phyloP scores from a whole-genome alignment of 2,329 filamentous ascomycete genomes.

The Curvularia eragrostidis region DNA sequence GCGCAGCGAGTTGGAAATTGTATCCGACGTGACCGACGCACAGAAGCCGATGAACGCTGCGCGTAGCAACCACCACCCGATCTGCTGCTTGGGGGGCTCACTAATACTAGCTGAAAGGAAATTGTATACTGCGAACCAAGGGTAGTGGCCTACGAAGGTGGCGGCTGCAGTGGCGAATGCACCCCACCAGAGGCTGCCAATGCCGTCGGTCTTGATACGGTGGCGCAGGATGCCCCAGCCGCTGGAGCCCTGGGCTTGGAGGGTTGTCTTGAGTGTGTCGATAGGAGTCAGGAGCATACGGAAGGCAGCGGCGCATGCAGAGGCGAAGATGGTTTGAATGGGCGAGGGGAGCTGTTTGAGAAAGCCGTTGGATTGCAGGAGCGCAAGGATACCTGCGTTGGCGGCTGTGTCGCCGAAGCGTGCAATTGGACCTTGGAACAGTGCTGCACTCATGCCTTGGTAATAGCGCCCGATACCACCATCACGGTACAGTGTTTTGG shows the following conservation, averaged over 20 bases:
- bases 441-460: slow-evolving; percentile 33
- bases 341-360: slow-evolving; percentile 34
- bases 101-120: slow-evolving; percentile 32
- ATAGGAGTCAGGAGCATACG: slow-evolving; percentile 40
- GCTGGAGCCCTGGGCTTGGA: slow-evolving; percentile 35
- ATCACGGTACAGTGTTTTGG: slow-evolving; percentile 35
- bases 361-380: slow-evolving; percentile 37
- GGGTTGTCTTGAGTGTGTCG: slow-evolving; percentile 39
- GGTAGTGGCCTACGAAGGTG: slow-evolving; percentile 41
- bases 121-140: slow-evolving; percentile 41
- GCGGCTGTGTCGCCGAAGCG: slow-evolving; percentile 42
- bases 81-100: slow-evolving; percentile 31
- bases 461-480: slow-evolving; percentile 38
- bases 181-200: slow-evolving; percentile 42
- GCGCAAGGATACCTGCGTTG: slow-evolving; percentile 38
- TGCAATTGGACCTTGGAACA: slow-evolving; percentile 38
- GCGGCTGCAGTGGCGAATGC: slow-evolving; percentile 41
- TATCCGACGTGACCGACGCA: slow-evolving; percentile 38
- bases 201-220: slow-evolving; percentile 35
- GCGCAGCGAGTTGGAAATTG: slow-evolving; percentile 38
- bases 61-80: slow-evolving; percentile 35
- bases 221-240: slow-evolving; percentile 31
- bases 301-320: slow-evolving; percentile 35
- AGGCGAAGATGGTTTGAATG: slow-evolving; percentile 39
- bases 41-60: slow-evolving; percentile 41